phyloP scores from a whole-genome alignment of 148 eudicot genomes.

The Persicaria tinctoria region DNA sequence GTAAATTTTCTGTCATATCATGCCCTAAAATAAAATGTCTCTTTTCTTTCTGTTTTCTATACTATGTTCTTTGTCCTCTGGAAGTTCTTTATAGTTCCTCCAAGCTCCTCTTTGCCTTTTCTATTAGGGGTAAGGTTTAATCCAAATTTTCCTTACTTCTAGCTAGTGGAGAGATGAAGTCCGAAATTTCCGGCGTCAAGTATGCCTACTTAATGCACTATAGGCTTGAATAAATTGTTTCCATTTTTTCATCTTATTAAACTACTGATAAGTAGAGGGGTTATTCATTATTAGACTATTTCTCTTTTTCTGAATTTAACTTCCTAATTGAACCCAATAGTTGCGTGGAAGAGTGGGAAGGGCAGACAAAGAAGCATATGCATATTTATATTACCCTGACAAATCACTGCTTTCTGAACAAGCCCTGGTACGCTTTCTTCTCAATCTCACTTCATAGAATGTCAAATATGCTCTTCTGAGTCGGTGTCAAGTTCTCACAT shows the following conservation, averaged over 20 bases:
- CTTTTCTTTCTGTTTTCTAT: too few relatives aligned
- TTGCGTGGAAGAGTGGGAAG: slow-evolving; percentile 97
- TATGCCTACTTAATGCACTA: too few relatives aligned
- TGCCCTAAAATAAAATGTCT: too few relatives aligned
- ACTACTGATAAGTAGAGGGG: not conserved
- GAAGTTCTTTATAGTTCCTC: not conserved
- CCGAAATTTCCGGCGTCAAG: too few relatives aligned
- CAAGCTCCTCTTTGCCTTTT: not conserved
- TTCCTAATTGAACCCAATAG: slow-evolving; percentile 22
- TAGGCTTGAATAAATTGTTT: slow-evolving; percentile 7
- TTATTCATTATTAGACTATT: not conserved
- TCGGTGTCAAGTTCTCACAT: not conserved
- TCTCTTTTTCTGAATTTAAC: not conserved
- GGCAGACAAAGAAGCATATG: slow-evolving; percentile 97
- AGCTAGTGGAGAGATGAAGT: too few relatives aligned
- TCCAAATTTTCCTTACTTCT: too few relatives aligned
- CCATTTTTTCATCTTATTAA: not conserved
- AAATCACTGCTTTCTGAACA: slow-evolving; percentile 79
- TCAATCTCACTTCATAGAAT: not conserved
- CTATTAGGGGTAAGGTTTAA: too few relatives aligned
- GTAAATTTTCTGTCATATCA: too few relatives aligned
- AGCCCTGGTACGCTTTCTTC: slow-evolving; percentile 54
- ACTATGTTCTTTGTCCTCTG: not conserved
- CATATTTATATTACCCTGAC: slow-evolving; percentile 78
- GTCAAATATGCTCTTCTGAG: not conserved